Evolutionary conservation across 805 yeast genomes (phyloP).

Genomic region (Metschnikowia baotianmanensis): DNA sequence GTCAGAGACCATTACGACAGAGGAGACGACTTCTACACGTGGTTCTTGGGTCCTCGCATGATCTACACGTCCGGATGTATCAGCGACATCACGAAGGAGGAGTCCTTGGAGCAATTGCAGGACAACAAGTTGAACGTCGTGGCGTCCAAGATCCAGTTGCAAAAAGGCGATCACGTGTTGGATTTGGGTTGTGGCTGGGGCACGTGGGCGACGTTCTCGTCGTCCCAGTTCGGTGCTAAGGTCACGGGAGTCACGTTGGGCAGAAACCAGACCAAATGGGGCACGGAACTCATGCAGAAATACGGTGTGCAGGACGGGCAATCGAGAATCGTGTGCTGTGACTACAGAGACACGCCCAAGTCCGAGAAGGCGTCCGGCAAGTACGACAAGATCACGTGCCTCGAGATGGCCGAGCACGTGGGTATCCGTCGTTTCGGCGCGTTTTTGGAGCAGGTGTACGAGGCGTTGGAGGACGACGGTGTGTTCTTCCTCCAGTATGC

Average conservation of each 20-base stretch:
- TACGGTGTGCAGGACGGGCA: constrained; percentile 71
- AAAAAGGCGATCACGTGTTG: constrained; percentile 69
- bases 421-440: constrained; percentile 80
- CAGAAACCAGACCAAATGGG: constrained; percentile 87
- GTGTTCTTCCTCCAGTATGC: constrained; percentile 84
- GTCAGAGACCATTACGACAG: constrained; percentile 95
- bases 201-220: constrained; percentile 80
- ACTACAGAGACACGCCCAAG: constrained; percentile 89
- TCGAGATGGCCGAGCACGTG: constrained; percentile 96
- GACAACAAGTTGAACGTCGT: constrained; percentile 87
- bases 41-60: constrained; percentile 95
- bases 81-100: constrained; percentile 65
- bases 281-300: constrained; percentile 63
- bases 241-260: constrained; percentile 92
- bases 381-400: constrained; percentile 84
- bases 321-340: constrained; percentile 74
- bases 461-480: constrained; percentile 90
- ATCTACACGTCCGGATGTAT: constrained; percentile 87
- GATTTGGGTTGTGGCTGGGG: constrained; percentile 98
- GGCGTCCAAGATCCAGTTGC: constrained; percentile 78
- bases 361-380: constrained; percentile 40
- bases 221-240: constrained; percentile 76
- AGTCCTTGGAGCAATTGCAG: constrained; percentile 76
- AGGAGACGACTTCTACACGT: constrained; percentile 91
- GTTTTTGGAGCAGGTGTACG: constrained; percentile 77